Evolutionary conservation across 805 yeast genomes (phyloP).

Genomic region (Cyberlindnera nakhonratchasimensis): DNA sequence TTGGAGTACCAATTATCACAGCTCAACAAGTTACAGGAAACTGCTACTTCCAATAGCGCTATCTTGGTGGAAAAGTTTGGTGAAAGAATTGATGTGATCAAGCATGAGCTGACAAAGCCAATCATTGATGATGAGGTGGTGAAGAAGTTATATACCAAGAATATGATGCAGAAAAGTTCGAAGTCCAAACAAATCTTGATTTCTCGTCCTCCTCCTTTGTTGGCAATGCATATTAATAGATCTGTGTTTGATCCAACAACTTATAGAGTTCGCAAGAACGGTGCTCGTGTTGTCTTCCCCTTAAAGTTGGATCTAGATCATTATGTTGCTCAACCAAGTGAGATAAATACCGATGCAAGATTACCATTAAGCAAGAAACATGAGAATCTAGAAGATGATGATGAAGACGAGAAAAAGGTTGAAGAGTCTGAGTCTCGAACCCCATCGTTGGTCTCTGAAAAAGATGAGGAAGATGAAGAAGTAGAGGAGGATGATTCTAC

Average conservation of each 20-base stretch:
- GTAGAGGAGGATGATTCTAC: constrained; percentile 8
- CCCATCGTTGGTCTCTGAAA: constrained; percentile 7
- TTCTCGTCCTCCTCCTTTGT: constrained; percentile 76
- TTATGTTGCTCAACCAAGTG: constrained; percentile 65
- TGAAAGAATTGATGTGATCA: constrained; percentile 46
- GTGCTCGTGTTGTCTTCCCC: constrained; percentile 79
- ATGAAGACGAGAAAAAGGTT: constrained; percentile 1
- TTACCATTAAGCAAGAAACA: constrained; percentile 57
- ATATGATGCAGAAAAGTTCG: constrained; percentile 67
- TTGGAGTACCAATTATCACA: constrained; percentile 45
- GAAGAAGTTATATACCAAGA: constrained; percentile 67
- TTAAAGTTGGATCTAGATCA: constrained; percentile 59
- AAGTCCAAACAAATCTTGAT: constrained; percentile 82
- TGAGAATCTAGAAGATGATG: constrained; percentile 10
- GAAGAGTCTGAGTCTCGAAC: constrained; percentile 9
- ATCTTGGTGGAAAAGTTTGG: constrained; percentile 33
- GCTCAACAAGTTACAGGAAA: constrained; percentile 28
- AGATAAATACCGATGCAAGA: constrained; percentile 78
- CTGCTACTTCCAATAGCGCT: constrained; percentile 1
- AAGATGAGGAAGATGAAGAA: too few relatives aligned
- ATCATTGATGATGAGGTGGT: constrained; percentile 79
- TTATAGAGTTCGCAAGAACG: constrained; percentile 78
- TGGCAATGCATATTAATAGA: constrained; percentile 86
- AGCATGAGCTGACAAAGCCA: constrained; percentile 54
- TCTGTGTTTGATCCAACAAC: constrained; percentile 89